Base-by-base conservation (phyloP, 495 filamentous ascomycete genomes). In the Neurospora sp. region DNA sequence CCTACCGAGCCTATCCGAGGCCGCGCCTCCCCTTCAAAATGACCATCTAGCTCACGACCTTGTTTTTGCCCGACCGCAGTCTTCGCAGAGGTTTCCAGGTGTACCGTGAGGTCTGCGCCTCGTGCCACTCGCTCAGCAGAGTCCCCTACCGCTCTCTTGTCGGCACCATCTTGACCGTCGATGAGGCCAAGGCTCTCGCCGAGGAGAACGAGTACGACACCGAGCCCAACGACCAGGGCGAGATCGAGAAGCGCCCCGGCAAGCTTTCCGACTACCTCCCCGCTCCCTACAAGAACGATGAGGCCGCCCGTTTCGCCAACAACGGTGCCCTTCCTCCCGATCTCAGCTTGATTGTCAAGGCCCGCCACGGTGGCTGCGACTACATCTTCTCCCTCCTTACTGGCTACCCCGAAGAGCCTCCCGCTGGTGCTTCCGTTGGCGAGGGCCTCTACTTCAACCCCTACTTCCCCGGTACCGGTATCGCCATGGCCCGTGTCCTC, bases 61-160 rank as follows among this genome's bases (percentile, higher is more conserved):
- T 35, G 53, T 73, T 74, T 76, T 69, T 47, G 8, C 68, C 44
- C 16, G 53, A 35, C 53, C 71, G 39, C 76, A 97, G 95, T 77
- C 94, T 99, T 77, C 96, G 96, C 79, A 94, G 96, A 85, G 96
- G 96, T 84, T 98, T 99, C 90, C 96, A 97, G 86, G 96, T 99
- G 80, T 99, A 99, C 89, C 94, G 91, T 78, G 96, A 99, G 85
- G 96, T 99, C 77, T 99, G 96, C 88, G 89, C 95, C 69, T 91
- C 93, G 73, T 99, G 96, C 87, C 96, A 99, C 88, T 98, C 96
- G 70, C 90, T 99, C 70, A 90, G 87, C 80, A 92, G 96, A 84
- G 89, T 99, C 68, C 94, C 96, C 69, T 99, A 95, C 89, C 93
- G 96, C 80, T 77, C 91, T 22, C 90, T 98, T 72, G 96, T 99